Evolutionary conservation across 2,329 filamentous ascomycete species (phyloP).

Genomic region (Drechslerella coelobrocha): DNA sequence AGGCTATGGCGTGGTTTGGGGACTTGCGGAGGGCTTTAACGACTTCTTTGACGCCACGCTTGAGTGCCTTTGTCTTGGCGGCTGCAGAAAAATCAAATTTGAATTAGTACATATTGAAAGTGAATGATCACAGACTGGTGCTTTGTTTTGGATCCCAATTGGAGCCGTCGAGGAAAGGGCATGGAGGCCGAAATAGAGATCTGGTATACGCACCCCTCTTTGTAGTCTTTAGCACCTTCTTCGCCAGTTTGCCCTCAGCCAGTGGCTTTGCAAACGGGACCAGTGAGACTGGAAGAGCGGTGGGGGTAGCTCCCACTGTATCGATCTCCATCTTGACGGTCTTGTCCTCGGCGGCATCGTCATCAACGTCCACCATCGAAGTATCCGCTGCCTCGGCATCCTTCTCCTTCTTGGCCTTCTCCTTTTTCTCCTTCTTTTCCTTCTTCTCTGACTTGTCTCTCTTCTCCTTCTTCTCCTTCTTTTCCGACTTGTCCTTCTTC

Average conservation of each 20-base stretch:
- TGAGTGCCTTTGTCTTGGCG: conserved; percentile 92
- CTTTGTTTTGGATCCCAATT: too few relatives aligned
- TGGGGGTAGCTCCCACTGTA: conserved; percentile 58
- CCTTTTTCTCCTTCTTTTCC: conserved; percentile 68
- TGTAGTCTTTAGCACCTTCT: conserved; percentile 71
- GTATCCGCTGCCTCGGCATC: conserved; percentile 63
- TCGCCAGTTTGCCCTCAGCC: conserved; percentile 76
- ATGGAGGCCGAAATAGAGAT: background rate
- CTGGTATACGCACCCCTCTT: conserved; percentile 63
- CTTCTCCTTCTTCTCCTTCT: conserved; percentile 64
- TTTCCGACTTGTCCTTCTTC: conserved; percentile 60
- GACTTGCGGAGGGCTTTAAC: conserved; percentile 98
- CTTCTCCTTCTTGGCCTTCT: conserved; percentile 58
- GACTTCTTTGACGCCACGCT: conserved; percentile 98
- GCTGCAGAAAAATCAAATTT: conserved; percentile 64
- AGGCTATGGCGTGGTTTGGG: conserved; percentile 70
- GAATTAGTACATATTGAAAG: background rate
- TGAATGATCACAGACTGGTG: too few relatives aligned
- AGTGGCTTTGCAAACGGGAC: conserved; percentile 85
- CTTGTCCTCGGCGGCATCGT: conserved; percentile 61
- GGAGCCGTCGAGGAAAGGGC: too few relatives aligned
- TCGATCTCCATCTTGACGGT: conserved; percentile 61
- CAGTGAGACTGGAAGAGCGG: conserved; percentile 62
- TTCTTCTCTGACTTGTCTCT: conserved; percentile 72
- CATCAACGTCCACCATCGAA: conserved; percentile 60